phyloP scores from a whole-genome alignment of 1,139 yeast genomes.

The Kurtzmaniella quercitrusa region DNA sequence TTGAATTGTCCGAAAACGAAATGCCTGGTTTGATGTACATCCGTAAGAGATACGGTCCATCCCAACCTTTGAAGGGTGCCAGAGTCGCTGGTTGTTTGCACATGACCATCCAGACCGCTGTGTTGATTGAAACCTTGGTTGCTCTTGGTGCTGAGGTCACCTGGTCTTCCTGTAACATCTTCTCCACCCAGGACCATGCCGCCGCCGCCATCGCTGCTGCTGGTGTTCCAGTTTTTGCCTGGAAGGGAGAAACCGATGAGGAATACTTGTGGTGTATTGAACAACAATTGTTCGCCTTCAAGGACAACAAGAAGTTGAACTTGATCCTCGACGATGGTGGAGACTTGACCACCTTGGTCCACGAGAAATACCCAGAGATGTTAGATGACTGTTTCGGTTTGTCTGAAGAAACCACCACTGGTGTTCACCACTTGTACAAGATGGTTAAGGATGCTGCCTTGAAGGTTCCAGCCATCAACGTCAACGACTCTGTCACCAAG shows the following conservation, averaged over 20 bases:
- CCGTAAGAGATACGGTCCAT: conserved; percentile 86
- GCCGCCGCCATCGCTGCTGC: conserved; percentile 99
- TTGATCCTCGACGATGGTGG: conserved; percentile 99
- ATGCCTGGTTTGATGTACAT: conserved; percentile 99
- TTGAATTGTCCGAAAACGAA: conserved; percentile 98
- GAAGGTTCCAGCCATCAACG: conserved; percentile 99
- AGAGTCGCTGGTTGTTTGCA: conserved; percentile 99
- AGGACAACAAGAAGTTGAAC: conserved; percentile 94
- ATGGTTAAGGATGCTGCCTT: conserved; percentile 85
- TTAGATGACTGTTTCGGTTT: conserved; percentile 92
- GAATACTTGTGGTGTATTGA: conserved; percentile 99
- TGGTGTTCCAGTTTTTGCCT: conserved; percentile 99
- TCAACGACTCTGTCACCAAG: conserved; percentile 98
- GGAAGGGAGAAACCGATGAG: conserved; percentile 99
- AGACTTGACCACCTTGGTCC: conserved; percentile 95
- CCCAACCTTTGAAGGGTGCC: conserved; percentile 97
- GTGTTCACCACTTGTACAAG: conserved; percentile 99
- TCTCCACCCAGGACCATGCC: conserved; percentile 99
- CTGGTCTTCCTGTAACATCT: conserved; percentile 99
- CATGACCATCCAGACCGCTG: conserved; percentile 99
- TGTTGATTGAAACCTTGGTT: conserved; percentile 92
- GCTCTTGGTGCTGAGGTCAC: conserved; percentile 99
- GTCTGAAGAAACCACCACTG: conserved; percentile 99
- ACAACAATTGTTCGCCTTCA: conserved; percentile 98
- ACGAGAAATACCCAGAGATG: conserved; percentile 98